phyloP scores from a whole-genome alignment of 371 early-diverging fungal species.

The Syncephalastrum sp. region DNA sequence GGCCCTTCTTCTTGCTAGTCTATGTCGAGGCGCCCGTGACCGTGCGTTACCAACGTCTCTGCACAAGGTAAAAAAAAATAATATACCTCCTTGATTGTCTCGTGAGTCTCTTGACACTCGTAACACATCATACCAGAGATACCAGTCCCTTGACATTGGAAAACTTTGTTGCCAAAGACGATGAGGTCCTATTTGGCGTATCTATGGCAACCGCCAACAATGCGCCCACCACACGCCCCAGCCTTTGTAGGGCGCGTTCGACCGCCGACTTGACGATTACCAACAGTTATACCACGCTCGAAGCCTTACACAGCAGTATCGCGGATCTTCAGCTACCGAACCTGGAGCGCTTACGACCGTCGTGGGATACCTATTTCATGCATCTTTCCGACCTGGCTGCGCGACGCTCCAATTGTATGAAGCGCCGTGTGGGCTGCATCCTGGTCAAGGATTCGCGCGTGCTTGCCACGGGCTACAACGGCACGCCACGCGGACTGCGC shows the following conservation, averaged over 20 bases:
- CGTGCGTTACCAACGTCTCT: slow-evolving; percentile 63
- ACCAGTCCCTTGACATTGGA: slow-evolving; percentile 17
- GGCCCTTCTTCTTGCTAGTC: slow-evolving; percentile 87
- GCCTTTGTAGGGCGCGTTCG: slow-evolving; percentile 14
- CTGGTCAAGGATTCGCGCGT: slow-evolving; percentile 88
- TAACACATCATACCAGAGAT: neutral
- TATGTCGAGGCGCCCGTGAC: slow-evolving; percentile 80
- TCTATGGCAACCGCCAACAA: no score
- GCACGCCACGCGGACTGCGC: slow-evolving; percentile 86
- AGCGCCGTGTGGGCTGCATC: slow-evolving; percentile 96
- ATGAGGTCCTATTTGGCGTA: slow-evolving; percentile 37
- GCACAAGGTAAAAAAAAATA: slow-evolving; percentile 24
- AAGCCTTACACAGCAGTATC: neutral
- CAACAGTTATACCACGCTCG: slow-evolving; percentile 54
- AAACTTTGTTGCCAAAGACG: slow-evolving; percentile 38
- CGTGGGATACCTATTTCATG: slow-evolving; percentile 99
- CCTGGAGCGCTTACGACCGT: slow-evolving; percentile 76
- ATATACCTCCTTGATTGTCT: no score
- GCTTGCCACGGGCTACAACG: slow-evolving; percentile 98
- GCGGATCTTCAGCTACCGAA: slow-evolving; percentile 58
- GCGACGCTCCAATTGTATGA: slow-evolving; percentile 93
- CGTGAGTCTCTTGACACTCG: neutral
- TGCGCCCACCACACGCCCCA: no score
- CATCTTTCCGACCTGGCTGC: slow-evolving; percentile 88
- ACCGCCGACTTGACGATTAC: slow-evolving; percentile 61